Base-by-base conservation (phyloP, 148 eudicot genomes). In the Chenopodium quinoa region DNA sequence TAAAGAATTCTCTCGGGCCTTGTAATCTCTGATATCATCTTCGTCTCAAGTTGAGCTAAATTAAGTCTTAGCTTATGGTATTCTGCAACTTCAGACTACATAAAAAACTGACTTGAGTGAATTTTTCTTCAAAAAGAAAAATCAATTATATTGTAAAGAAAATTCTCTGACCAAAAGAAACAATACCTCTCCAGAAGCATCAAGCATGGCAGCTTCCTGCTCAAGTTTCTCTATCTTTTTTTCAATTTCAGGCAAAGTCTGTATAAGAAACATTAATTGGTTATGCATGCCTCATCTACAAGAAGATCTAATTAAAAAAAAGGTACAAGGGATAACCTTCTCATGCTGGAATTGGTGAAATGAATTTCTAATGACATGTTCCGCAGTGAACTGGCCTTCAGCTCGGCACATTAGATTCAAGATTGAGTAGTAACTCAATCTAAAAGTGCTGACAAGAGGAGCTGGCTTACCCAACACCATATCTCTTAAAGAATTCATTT, bases 371-470 rank as follows among this genome's bases (percentile, higher is more conserved):
- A 93, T 93, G 76, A 96, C 98, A 90, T 96, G 99, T 88, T 96
- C 99, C 73, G 99, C 99, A 44, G 97, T 93, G 80, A 93, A 96
- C 58, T 94, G 98, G 79, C 98, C 99, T 87, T 92, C 97, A 54
- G 98, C 97, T 58, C 97, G 99, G 87, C 99, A 93, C 99, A 96
- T 91, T 65, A 96, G 86, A 83, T 96, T 96, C 91, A 96, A 85
- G 81, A 96, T 93, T 69, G 99, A 88, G 88, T 93, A 93, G 91
- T 96, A 96, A 84, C 98, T 96, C 86, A 96, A 83, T 86, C 99
- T 91, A 86, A 96, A 96, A 75, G 99, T 93, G 85, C 98, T 93
- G 90, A 96, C 89, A 82, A 96, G 86, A 77, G 99, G 99, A 83
- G 98, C 98, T 29, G 99, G 99, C 87, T 83, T 96, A 73, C 98